phyloP scores from a whole-genome alignment of 305 asterid species.

The Euphrasia arctica region DNA sequence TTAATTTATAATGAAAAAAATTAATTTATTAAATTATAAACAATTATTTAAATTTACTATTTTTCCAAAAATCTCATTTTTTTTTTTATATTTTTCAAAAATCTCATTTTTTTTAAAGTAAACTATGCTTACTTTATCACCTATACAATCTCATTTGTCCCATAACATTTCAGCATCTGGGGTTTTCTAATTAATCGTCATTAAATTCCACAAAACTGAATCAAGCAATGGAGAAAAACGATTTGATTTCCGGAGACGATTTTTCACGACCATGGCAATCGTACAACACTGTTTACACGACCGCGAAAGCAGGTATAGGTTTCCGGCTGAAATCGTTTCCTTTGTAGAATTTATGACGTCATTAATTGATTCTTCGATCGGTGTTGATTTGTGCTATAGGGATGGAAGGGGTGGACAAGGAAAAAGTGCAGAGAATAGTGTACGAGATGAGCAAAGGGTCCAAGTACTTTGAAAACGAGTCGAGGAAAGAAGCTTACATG shows the following conservation, averaged over 20 bases:
- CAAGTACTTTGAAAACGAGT: conserved; percentile 87
- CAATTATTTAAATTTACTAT: too few relatives aligned
- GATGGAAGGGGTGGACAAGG: conserved; percentile 99
- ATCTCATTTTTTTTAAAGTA: too few relatives aligned
- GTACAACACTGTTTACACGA: conserved; percentile 78
- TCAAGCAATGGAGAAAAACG: conserved; percentile 42
- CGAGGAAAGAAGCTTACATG: conserved; percentile 69
- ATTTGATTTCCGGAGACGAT: conserved; percentile 34
- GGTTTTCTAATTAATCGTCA: too few relatives aligned
- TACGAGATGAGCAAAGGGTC: conserved; percentile 99
- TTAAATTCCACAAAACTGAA: background rate
- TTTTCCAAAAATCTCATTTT: too few relatives aligned
- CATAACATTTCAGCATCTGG: too few relatives aligned
- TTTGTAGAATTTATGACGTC: background rate
- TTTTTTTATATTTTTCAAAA: too few relatives aligned
- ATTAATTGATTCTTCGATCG: conserved; percentile 5
- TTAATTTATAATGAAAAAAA: too few relatives aligned
- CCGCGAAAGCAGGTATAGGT: conserved; percentile 78
- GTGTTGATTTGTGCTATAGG: conserved; percentile 39
- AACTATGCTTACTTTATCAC: too few relatives aligned
- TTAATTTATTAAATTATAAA: too few relatives aligned
- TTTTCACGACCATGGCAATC: conserved; percentile 86
- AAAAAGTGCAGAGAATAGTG: conserved; percentile 86
- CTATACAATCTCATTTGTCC: too few relatives aligned
- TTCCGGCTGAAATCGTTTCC: background rate